Evolutionary conservation across 495 filamentous ascomycete species (phyloP).

Genomic region (Astrocystis sublimbata): DNA sequence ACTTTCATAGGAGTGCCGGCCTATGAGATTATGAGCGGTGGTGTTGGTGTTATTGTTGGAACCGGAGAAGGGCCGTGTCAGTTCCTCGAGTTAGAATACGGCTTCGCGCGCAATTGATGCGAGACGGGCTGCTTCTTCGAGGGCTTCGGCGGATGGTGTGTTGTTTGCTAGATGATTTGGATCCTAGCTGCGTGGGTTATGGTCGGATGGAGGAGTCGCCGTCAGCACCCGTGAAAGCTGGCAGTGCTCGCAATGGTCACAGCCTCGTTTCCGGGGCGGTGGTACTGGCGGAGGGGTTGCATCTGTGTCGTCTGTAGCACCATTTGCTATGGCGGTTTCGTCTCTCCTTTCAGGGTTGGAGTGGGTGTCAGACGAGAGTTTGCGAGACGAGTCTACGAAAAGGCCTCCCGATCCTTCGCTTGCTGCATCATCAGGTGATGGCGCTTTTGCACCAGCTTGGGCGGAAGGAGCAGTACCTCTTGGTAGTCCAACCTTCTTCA

Average conservation of each 20-base stretch:
- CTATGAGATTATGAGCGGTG: too few species aligned
- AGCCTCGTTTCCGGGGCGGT: background rate
- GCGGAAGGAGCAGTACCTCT: background rate
- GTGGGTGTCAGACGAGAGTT: background rate
- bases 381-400: constrained; percentile 9
- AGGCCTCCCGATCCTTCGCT: background rate
- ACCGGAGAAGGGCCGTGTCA: constrained; percentile 17
- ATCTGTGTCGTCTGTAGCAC: background rate
- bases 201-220: background rate
- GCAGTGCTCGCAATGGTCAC: constrained; percentile 21
- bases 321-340: background rate
- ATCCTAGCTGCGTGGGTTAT: background rate
- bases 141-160: constrained; percentile 8
- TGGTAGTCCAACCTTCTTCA: constrained; percentile 46
- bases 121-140: constrained; percentile 21
- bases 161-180: background rate
- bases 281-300: background rate
- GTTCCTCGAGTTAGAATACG: constrained; percentile 13
- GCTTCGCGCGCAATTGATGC: constrained; percentile 16
- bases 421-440: background rate
- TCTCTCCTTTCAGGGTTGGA: background rate
- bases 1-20: constrained; percentile 3
- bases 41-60: too few species aligned
- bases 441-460: background rate
- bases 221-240: constrained; percentile 10